Evolutionary conservation across 2,329 filamentous ascomycete species (phyloP).

Genomic region (Fusarium liriodendri): DNA sequence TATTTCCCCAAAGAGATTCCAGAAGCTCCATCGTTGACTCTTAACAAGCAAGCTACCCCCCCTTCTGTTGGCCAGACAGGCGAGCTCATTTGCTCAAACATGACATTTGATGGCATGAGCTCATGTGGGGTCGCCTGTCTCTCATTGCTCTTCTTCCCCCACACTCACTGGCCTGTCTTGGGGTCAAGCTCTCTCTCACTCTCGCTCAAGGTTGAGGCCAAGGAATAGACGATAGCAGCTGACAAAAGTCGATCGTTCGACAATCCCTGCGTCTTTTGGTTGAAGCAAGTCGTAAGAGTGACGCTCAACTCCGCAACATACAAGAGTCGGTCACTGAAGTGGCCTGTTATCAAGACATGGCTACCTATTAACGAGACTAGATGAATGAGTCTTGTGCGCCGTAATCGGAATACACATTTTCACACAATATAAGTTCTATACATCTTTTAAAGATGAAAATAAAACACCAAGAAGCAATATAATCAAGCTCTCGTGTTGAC

Average conservation of each 20-base stretch:
- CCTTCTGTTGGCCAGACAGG: conserved; percentile 6
- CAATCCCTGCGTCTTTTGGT: neutral
- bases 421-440: neutral
- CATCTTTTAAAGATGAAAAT: neutral
- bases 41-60: conserved; percentile 1
- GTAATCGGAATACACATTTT: neutral
- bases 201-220: conserved; percentile 17
- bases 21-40: conserved; percentile 16
- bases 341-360: neutral
- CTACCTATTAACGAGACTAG: neutral
- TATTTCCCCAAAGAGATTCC: conserved; percentile 15
- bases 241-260: conserved; percentile 20
- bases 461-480: neutral
- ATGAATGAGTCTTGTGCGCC: neutral
- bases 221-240: conserved; percentile 9
- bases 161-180: conserved; percentile 14
- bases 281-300: neutral
- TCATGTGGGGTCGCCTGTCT: conserved; percentile 31
- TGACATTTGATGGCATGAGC: conserved; percentile 23
- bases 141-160: conserved; percentile 17
- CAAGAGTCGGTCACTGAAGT: neutral
- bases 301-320: neutral
- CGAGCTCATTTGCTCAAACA: neutral
- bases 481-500: neutral
- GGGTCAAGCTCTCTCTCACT: conserved; percentile 10